Evolutionary conservation across 2,329 filamentous ascomycete species (phyloP).

Genomic region (Fusarium temperatum): DNA sequence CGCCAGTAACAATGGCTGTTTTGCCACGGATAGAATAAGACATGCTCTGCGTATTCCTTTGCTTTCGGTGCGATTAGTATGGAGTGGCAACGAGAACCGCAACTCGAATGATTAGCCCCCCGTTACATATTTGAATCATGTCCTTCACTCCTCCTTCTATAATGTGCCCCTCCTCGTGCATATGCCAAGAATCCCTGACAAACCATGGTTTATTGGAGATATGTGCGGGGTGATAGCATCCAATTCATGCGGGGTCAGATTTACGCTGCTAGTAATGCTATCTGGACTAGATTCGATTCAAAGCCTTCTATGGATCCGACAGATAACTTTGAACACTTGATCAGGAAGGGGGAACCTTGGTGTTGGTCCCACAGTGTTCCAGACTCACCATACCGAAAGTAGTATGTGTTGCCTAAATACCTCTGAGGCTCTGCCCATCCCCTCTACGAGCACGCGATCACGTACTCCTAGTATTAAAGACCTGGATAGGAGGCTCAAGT

Average conservation of each 20-base stretch:
- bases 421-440: background rate
- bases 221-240: background rate
- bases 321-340: background rate
- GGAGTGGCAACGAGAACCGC: background rate
- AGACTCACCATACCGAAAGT: background rate
- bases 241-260: background rate
- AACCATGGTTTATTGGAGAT: background rate
- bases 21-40: background rate
- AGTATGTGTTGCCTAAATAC: background rate
- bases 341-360: background rate
- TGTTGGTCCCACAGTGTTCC: background rate
- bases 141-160: background rate
- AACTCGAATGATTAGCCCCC: background rate
- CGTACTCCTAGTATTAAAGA: background rate
- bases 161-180: rapidly evolving
- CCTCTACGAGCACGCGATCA: background rate
- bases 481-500: background rate
- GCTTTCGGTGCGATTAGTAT: too few relatives aligned
- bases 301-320: background rate
- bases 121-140: background rate
- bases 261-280: background rate
- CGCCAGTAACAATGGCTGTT: background rate
- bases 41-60: background rate
- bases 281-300: background rate
- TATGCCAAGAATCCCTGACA: background rate